Evolutionary conservation across 2,329 filamentous ascomycete species (phyloP), one percentile per base, ranked within the genome.

Genomic region (Colletotrichum sublineola): DNA sequence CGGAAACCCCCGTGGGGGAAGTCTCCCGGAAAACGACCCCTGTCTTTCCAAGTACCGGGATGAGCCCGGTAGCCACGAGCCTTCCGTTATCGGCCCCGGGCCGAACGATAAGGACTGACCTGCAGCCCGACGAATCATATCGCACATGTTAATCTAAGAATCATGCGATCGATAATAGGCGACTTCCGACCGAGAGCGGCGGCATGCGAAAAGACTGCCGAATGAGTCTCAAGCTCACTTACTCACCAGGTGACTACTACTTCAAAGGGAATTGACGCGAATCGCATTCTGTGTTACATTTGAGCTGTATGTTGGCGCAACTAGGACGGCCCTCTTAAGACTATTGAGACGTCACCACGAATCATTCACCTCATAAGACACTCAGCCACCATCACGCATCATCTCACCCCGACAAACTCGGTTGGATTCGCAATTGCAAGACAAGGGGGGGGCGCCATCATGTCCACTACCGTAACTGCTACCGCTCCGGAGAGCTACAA

Each of bases 401-500:
- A 24, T n/a, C 20, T 33, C 2, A 36, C 7, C 20, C 14, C 18
- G 11, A 53, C 8, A 14, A 53, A 57, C 7, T 20, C 38, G 24
- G 1, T 15, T 24, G 6, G 20, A 7, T 20, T 18, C 18, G 36
- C n/a, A 20, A 18, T 40, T 14, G 40, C 12, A 11, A 12, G 20
- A 20, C 1, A 40, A 24, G 24, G 29, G 15, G 29, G 24, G 29
- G 15, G 29, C 29, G 40, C 24, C n/a, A 65, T 62, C 6, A 69
- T 71, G 65, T 72, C 75, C 12, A 69, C 74, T 20, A 74, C 75
- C 24, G 20, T 31, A 5, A 71, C 62, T 11, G 29, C 66, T 7
- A 66, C 52, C 12, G 50, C 67, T 6, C 74, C 77, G 6, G 68
- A 76, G 55, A 80, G 78, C 38, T 81, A 81, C 7, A 83, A 85